Evolutionary conservation across 805 yeast species (phyloP), one percentile per base, ranked within the genome.

Genomic region (Brettanomyces custersianus): DNA sequence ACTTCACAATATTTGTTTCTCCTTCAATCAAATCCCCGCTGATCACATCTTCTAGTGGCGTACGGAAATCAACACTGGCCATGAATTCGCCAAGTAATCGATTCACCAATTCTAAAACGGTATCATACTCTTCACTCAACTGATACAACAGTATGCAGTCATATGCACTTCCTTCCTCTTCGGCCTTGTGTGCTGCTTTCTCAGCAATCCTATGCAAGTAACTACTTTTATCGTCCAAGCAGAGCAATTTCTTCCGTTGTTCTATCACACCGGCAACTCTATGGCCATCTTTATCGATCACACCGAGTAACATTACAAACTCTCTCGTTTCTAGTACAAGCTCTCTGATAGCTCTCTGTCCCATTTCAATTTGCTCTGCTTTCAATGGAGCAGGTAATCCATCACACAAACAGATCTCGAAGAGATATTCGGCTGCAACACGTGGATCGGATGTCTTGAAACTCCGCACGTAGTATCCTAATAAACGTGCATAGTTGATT

Each of bases 71-170:
- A 4, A 80, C 72, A 35, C 79, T 68, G 33, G 83, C 68, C 36
- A 90, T 63, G 16, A 78, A 68, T 53, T 88, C 95, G 23, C 95
- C 86, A 25, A 92, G 62, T 21, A 85, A 60, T 47, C 76, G 71
- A 60, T 84, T 87, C 44, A 87, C 74, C 40, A 86, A 70, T 2
- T 71, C 57, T 7, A 90, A 70, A 11, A 86, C 96, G 21, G 81
- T 77, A 51, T 82, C 81, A 55, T 81, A 81, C 46, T 88, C 95
- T 58, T 84, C 94, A 33, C 94, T 76, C 44, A 90, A 70, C 59
- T 88, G 95, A 54, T 84, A 90, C 37, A 92, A 68, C 39, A 84
- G 65, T 41, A 92, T 70, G 15, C 96, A 84, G 52, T 92, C 97
- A 42, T 80, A 75, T 11, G 76, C 68, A 51, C 95, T 71, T 6